Evolutionary conservation across 257 asterid genomes (phyloP).

Genomic region (Plantago ovata): DNA sequence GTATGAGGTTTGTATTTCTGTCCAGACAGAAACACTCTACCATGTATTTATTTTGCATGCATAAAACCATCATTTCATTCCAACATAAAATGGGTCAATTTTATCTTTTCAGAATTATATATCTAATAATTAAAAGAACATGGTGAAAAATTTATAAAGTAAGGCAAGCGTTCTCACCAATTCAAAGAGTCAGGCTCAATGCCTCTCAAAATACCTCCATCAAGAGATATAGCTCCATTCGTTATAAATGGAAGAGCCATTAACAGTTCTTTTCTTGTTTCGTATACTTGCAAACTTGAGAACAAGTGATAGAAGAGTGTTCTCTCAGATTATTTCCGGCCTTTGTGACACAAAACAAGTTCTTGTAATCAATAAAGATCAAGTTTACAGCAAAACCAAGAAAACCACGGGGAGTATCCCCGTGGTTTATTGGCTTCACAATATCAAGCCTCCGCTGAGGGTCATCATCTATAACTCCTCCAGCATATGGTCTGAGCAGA

Average conservation of each 20-base stretch:
- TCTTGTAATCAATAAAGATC: slow-evolving; percentile 48
- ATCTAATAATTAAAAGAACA: not conserved
- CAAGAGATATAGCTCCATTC: slow-evolving; percentile 80
- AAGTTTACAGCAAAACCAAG: slow-evolving; percentile 94
- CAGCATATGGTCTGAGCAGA: slow-evolving; percentile 59
- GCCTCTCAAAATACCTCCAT: slow-evolving; percentile 71
- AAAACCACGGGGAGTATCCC: slow-evolving; percentile 69
- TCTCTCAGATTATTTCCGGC: slow-evolving; percentile 67
- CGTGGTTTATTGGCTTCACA: slow-evolving; percentile 54
- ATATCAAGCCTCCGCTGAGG: slow-evolving; percentile 76
- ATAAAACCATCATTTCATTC: not conserved
- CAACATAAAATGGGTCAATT: slow-evolving; percentile 1
- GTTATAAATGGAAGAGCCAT: slow-evolving; percentile 45
- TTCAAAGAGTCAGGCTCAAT: slow-evolving; percentile 44
- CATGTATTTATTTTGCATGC: not conserved
- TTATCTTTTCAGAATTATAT: slow-evolving; percentile 5
- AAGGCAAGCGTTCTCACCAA: slow-evolving; percentile 45
- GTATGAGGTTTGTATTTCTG: not conserved
- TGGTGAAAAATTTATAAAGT: not conserved
- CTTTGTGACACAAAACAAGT: slow-evolving; percentile 36
- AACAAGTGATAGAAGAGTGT: slow-evolving; percentile 80
- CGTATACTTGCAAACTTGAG: slow-evolving; percentile 71
- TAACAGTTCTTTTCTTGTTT: slow-evolving; percentile 70
- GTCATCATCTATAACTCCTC: slow-evolving; percentile 60
- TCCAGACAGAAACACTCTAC: slow-evolving; percentile 9